Base-by-base conservation (phyloP, 768 basidiomycete genomes). In the Lactarius deliciosus region DNA sequence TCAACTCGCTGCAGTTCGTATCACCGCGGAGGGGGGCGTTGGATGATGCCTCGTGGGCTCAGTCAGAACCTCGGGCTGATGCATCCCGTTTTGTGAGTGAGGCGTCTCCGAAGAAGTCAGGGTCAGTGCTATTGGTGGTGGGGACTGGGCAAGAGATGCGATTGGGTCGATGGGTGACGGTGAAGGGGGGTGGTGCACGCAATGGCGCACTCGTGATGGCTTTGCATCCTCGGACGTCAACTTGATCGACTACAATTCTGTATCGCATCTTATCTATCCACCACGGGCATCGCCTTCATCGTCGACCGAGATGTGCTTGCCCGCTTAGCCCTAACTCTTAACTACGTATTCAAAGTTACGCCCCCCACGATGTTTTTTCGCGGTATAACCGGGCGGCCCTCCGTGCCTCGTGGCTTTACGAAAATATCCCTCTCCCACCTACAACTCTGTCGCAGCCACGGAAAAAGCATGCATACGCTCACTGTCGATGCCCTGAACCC, bases 1-100 rank as follows among this genome's bases (percentile, higher is more conserved):
- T 98, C 74, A 99, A 99, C 78, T 93, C 94, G 5, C 80, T 98
- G 3, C 94, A 96, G 75, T 77, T 99, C 60, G 70, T 94, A 22
- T 75, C 85, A 0, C 81, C 87, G 10, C 81, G 82, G 2, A 74
- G 75, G 54, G 76, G 75, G 16, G 75, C 77, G 45, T 68, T 80
- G 38, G 80, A 83, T 11, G 77, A 77, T 64, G 78, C 81, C 6
- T 79, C 83, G 30, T 82, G 83, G 73, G 72, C 78, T 15, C 71
- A 71, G 58, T 41, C 5, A 3, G 65, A 64, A 20, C 40, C 72
- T 74, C 30, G 66, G 73, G 22, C 81, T 20, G 63, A 68, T 81
- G 84, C 72, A 70, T 43, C 72, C 72, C 36, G 66, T 69, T 28
- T 53, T 70, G 60, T 61, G 34, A 64, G 18, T 36, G 64, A 62